Base-by-base conservation (phyloP, 441 rosid genomes). In the Pelargonium citronellum region DNA sequence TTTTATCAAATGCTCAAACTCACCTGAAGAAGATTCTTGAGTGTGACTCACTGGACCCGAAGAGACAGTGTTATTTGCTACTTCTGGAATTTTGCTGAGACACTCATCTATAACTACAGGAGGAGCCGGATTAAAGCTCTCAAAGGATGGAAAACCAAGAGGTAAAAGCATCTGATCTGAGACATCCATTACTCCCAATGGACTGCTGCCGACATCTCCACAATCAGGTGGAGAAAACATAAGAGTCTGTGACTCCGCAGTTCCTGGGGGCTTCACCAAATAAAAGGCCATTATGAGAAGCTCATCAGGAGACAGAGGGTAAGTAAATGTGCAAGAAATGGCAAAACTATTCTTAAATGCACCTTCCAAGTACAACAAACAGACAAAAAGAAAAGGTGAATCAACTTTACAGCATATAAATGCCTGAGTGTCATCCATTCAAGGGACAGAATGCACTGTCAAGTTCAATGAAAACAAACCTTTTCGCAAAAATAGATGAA, bases 211-310 rank as follows among this genome's bases (percentile, higher is more conserved):
- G 44, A 90, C 86, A 84, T 89, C 98, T 80, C 91, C 89, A 74
- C 87, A 80, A 76, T 93, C 98, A 66, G 97, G 88, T 73, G 84
- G 83, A 72, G 97, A 84, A 80, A 91, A 84, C 80, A 93, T 80
- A 78, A 87, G 86, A 65, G 96, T 83, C 77, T 94, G 92, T 11
- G 96, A 93, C 85, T 93, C 99, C 58, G 99, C 98, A 81, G 98
- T 93, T 83, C 99, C 99, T 55, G 99, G 99, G 73, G 99, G 99
- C 99, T 96, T 80, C 82, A 86, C 57, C 75, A 77, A 74, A 75
- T 67, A 78, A 83, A 78, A 27, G 51, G 12, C 41, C 61, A 72
- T 47, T 64, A 77, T 73, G 67, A 80, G 76, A 77, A 79, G 73
- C 67, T 76, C 22, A 76, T 67, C 71, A 73, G 70, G 63, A 49